Conservation (phyloP, 2,329 filamentous ascomycete species). For the Kalmusia sp. region DNA sequence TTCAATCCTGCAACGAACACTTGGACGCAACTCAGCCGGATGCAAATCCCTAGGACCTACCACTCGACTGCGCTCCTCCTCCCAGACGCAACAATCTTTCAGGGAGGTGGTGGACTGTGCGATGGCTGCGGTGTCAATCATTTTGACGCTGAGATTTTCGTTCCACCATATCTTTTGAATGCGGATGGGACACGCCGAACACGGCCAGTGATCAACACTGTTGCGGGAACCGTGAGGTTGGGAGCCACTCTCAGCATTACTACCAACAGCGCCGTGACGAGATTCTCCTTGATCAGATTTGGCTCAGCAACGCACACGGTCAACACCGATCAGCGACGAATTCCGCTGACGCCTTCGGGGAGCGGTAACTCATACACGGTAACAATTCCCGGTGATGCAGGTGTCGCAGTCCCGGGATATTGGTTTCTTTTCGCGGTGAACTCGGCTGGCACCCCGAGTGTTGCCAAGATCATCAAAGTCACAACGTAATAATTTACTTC, state of each 20-base stretch:
- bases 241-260: slow-evolving; percentile 41
- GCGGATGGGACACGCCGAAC: slow-evolving; percentile 49
- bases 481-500: neutral
- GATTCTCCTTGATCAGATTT: slow-evolving; percentile 56
- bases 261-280: slow-evolving; percentile 31
- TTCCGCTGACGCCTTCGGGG: slow-evolving; percentile 50
- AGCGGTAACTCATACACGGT: slow-evolving; percentile 49
- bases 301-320: slow-evolving; percentile 62
- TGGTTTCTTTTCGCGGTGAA: slow-evolving; percentile 63
- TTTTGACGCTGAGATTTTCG: slow-evolving; percentile 62
- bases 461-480: slow-evolving; percentile 53
- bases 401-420: slow-evolving; percentile 60
- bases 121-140: slow-evolving; percentile 57
- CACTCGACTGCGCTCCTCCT: slow-evolving; percentile 37
- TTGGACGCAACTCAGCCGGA: slow-evolving; percentile 32
- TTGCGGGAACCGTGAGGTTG: slow-evolving; percentile 36
- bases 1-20: slow-evolving; percentile 28
- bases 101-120: slow-evolving; percentile 52
- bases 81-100: slow-evolving; percentile 33
- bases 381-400: slow-evolving; percentile 55
- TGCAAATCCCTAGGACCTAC: slow-evolving; percentile 32
- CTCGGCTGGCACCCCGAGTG: slow-evolving; percentile 54
- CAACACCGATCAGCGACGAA: slow-evolving; percentile 65
- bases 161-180: slow-evolving; percentile 63
- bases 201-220: slow-evolving; percentile 52